Conservation (phyloP, 1,139 yeast genomes). For the Protomyces pachydermus region DNA sequence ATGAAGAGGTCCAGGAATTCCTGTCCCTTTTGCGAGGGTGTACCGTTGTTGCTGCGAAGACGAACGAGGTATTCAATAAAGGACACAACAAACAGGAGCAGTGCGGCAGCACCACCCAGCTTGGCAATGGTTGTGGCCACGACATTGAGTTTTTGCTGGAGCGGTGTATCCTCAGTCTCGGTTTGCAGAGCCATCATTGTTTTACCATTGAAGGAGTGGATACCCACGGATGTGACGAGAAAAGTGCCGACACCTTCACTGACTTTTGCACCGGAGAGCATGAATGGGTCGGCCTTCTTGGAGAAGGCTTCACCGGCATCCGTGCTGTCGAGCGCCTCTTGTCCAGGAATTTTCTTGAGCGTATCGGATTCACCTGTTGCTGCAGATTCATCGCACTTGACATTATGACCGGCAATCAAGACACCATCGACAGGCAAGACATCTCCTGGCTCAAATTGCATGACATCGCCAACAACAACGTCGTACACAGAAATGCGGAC, state of each 20-base stretch:
- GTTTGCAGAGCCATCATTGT: constrained; percentile 70
- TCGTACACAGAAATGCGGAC: constrained; percentile 67
- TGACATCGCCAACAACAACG: constrained; percentile 77
- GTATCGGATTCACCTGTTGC: constrained; percentile 92
- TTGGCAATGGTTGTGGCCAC: constrained; percentile 92
- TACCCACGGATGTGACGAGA: constrained; percentile 85
- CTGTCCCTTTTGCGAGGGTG: constrained; percentile 75
- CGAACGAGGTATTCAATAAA: constrained; percentile 71
- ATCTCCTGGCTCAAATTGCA: constrained; percentile 87
- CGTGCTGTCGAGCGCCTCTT: constrained; percentile 46
- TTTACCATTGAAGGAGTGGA: constrained; percentile 81
- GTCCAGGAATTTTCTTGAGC: constrained; percentile 59
- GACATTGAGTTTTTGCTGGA: constrained; percentile 72
- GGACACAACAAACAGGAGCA: constrained; percentile 68
- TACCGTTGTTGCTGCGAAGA: constrained; percentile 49
- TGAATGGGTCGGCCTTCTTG: constrained; percentile 62
- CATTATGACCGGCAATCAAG: constrained; percentile 60
- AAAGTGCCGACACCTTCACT: constrained; percentile 83
- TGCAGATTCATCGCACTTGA: constrained; percentile 88
- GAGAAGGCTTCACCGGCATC: constrained; percentile 30
- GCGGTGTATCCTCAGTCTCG: constrained; percentile 74
- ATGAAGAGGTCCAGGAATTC: constrained; percentile 78
- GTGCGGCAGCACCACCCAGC: constrained; percentile 82
- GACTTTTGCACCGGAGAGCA: constrained; percentile 87
- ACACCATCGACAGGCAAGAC: constrained; percentile 85